Conservation (phyloP, 139 green algal genomes). For the Ettlia oleoabundans region DNA sequence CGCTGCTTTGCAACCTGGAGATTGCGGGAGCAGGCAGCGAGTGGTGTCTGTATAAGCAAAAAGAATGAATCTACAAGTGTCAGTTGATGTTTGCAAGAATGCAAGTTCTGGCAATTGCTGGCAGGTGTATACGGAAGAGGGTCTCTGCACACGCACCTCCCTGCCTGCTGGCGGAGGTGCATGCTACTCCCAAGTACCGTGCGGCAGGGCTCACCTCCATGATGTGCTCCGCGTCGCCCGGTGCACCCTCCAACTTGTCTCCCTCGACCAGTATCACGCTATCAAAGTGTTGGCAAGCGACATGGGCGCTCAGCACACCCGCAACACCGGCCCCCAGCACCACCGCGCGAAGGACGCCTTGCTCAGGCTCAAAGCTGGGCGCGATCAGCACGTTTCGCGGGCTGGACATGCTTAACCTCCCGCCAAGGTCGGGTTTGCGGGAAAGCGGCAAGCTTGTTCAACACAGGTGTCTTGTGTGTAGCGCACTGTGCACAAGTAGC, state of each 20-base stretch:
- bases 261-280: constrained; percentile 17
- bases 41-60: background rate
- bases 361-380: background rate
- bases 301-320: constrained; percentile 15
- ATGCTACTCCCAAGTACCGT: background rate
- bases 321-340: constrained; percentile 27
- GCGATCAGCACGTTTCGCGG: background rate
- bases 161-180: background rate
- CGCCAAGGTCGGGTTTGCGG: background rate
- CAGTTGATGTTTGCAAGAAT: no score
- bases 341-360: background rate
- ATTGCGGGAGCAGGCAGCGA: background rate
- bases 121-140: no score
- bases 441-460: background rate
- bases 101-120: no score
- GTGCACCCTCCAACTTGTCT: background rate
- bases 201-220: background rate
- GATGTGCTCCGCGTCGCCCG: background rate
- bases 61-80: no score
- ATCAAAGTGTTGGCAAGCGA: background rate
- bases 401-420: background rate
- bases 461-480: background rate
- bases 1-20: constrained; percentile 6
- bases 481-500: background rate
- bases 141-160: no score